phyloP scores from a whole-genome alignment of 805 yeast species.

The Candida maesae region DNA sequence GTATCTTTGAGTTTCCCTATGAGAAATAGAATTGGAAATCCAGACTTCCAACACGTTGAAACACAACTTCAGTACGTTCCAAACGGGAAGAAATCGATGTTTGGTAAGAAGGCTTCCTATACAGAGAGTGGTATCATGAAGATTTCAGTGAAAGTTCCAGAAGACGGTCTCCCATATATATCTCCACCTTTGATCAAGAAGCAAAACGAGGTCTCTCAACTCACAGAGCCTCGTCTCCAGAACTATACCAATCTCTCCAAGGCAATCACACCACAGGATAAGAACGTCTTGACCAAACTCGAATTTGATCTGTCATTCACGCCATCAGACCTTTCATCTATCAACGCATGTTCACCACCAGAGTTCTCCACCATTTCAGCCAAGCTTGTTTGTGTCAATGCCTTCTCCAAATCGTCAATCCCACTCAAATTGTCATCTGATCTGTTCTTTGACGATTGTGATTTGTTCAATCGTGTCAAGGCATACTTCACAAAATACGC shows the following conservation, averaged over 20 bases:
- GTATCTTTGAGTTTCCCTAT: constrained; percentile 20
- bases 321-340: constrained; percentile 23
- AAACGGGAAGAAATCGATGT: not conserved
- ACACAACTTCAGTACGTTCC: constrained; percentile 10
- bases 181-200: constrained; percentile 36
- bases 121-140: constrained; percentile 30
- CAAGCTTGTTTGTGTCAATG: constrained; percentile 31
- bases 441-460: constrained; percentile 25
- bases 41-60: constrained; percentile 19
- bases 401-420: constrained; percentile 33
- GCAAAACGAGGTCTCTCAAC: constrained; percentile 31
- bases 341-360: constrained; percentile 28
- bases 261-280: constrained; percentile 28
- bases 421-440: constrained; percentile 39
- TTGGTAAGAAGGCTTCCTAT: constrained; percentile 1
- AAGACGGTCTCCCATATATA: constrained; percentile 34
- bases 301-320: constrained; percentile 28
- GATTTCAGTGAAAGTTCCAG: constrained; percentile 30
- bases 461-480: constrained; percentile 22
- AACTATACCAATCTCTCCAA: constrained; percentile 30
- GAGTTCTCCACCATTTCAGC: constrained; percentile 28
- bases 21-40: constrained; percentile 18
- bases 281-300: constrained; percentile 24
- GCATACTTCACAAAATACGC: constrained; percentile 20
- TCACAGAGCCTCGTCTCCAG: constrained; percentile 32